Base-by-base conservation (phyloP, 768 basidiomycete species). In the Lactifluus hygrophoroides region DNA sequence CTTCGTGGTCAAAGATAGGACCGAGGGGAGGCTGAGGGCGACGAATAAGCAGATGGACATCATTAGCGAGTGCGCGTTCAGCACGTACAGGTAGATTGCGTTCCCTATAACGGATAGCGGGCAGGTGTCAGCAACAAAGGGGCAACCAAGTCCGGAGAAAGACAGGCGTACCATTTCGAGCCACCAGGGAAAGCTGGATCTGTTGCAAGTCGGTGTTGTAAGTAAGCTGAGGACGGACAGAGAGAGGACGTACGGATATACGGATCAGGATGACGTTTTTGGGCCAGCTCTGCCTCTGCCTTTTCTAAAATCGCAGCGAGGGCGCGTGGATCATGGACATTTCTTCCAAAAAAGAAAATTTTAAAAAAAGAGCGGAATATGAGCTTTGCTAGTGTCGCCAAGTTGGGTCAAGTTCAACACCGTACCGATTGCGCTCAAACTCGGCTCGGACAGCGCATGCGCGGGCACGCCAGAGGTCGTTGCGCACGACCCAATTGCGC, bases 371-470 rank as follows among this genome's bases (percentile, higher is more conserved):
- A 23, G 38, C 6, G 17, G 42, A 60, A 38, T 9, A 10, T 19
- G 61, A 51, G 75, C n/a, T 38, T n/a, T 5, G n/a, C n/a, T n/a
- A n/a, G n/a, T n/a, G n/a, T n/a, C n/a, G n/a, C n/a, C n/a, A n/a
- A n/a, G n/a, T n/a, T n/a, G n/a, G n/a, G n/a, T n/a, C n/a, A n/a
- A n/a, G n/a, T n/a, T n/a, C n/a, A n/a, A n/a, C n/a, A n/a, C 11
- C 80, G 58, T 69, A 90, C 91, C 93, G 82, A 79, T 97, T 93
- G 65, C 79, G 75, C 76, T 98, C 95, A 70, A 98, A 98, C 70
- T 91, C 82, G 60, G 94, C 94, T 62, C 95, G 76, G 63, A 98
- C 90, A 71, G 86, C 76, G 66, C 94, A 72, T 13, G 94, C 94
- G 71, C 86, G 81, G 56, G 77, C 79, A 60, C 94, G 81, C 92